Conservation (phyloP, 352 stramenopile species). For the Pythium apleroticum region DNA sequence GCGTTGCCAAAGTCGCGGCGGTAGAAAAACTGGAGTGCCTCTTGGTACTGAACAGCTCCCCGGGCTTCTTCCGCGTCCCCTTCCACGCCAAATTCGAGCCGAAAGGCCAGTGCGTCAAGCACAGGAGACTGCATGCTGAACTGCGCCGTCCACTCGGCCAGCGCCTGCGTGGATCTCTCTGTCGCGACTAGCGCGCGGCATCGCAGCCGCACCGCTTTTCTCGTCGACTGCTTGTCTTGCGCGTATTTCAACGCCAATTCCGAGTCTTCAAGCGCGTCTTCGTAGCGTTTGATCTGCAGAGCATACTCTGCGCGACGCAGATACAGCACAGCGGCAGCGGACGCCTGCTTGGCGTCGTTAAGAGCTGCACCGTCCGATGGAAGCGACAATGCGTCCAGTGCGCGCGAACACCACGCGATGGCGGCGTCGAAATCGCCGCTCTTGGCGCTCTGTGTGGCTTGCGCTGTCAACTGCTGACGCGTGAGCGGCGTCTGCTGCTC, state of each 20-base stretch:
- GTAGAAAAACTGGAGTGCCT: constrained; percentile 15
- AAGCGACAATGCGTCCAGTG: not conserved
- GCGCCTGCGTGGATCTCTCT: constrained; percentile 3
- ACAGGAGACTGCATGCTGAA: constrained; percentile 10
- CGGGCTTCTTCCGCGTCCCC: not conserved
- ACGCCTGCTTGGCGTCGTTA: not conserved
- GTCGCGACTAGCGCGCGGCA: constrained; percentile 19
- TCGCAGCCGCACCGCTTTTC: constrained; percentile 4
- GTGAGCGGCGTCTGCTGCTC: not conserved
- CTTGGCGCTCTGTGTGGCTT: constrained; percentile 12
- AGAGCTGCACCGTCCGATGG: not conserved
- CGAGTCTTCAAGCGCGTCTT: constrained; percentile 1
- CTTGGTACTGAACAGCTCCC: constrained; percentile 9
- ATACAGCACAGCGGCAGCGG: constrained; percentile 4
- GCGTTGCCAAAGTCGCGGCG: constrained; percentile 27
- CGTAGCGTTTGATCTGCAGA: not conserved
- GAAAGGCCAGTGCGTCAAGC: constrained; percentile 25
- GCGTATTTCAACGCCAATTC: not conserved
- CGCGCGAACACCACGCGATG: constrained; percentile 23
- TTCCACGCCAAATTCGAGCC: constrained; percentile 13
- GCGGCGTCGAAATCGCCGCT: constrained; percentile 12
- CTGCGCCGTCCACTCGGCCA: not conserved
- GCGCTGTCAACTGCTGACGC: constrained; percentile 11
- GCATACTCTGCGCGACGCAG: constrained; percentile 19
- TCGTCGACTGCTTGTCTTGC: not conserved